A percentile compares a stretch with the other conserved stretches of the same genome.
Conservation (phyloP, 2,329 filamentous ascomycete genomes). For the Microascus cirrosus region DNA sequence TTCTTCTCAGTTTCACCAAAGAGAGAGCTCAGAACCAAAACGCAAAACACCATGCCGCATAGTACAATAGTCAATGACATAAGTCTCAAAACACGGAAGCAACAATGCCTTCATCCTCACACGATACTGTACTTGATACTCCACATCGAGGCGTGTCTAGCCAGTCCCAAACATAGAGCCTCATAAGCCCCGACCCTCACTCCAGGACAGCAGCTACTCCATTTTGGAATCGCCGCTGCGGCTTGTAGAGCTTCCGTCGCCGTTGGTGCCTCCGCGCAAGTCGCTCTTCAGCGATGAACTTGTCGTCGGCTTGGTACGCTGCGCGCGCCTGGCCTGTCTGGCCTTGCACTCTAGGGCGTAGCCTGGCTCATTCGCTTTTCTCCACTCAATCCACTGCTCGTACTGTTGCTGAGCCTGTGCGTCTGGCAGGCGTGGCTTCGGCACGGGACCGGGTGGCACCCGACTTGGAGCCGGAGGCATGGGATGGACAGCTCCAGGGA, state of each 20-base stretch:
- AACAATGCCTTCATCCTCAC: background rate
- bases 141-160: background rate
- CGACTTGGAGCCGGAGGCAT: background rate
- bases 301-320: background rate
- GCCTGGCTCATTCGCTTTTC: conserved; percentile 34
- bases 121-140: background rate
- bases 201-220: background rate
- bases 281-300: background rate
- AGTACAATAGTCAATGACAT: background rate
- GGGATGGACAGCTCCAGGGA: background rate
- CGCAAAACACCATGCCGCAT: background rate
- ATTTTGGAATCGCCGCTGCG: background rate
- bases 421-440: conserved; percentile 26
- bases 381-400: conserved; percentile 36
- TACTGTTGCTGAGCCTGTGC: conserved; percentile 30
- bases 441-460: conserved; percentile 1
- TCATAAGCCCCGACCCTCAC: background rate
- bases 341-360: conserved; percentile 34
- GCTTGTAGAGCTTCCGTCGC: background rate
- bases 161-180: background rate
- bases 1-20: background rate
- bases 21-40: background rate
- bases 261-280: background rate
- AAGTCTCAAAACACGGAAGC: background rate
- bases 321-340: conserved; percentile 25